A percentile compares a stretch with the other conserved stretches of the same genome.
These are phyloP conservation scores for Candida incommunis DNA, from an alignment of 805 yeast genomes.

Conservation along the genomic window DNA sequence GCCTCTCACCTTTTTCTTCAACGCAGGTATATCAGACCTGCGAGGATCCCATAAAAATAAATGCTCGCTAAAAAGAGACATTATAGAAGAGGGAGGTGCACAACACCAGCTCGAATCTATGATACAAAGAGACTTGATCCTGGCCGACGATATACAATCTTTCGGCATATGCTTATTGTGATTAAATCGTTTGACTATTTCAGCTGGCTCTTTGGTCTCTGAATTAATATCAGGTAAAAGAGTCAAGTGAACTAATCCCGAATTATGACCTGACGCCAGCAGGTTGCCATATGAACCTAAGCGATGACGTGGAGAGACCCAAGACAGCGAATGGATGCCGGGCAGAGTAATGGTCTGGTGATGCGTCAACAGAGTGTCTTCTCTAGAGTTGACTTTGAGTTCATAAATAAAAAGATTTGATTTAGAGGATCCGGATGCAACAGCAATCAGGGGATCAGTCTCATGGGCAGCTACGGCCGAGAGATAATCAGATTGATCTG, in stretches of 20 bases:
- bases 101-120: slow-evolving; percentile 32
- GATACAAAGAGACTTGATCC: slow-evolving; percentile 24
- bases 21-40: slow-evolving; percentile 43
- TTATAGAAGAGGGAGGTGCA: slow-evolving; percentile 30
- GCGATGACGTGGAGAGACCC: slow-evolving; percentile 23
- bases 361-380: slow-evolving; percentile 32
- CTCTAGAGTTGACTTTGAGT: slow-evolving; percentile 21
- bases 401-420: slow-evolving; percentile 41
- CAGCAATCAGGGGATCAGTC: slow-evolving; percentile 32
- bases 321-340: slow-evolving; percentile 31
- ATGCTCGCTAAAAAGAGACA: slow-evolving; percentile 53
- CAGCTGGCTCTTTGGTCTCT: slow-evolving; percentile 39
- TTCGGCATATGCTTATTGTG: slow-evolving; percentile 49
- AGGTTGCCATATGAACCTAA: slow-evolving; percentile 32
- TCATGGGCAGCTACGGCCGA: slow-evolving; percentile 24
- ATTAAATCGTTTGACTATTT: slow-evolving; percentile 63
- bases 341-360: slow-evolving; percentile 46
- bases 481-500: slow-evolving; percentile 21
- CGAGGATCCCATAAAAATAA: slow-evolving; percentile 66
- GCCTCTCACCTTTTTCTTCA: slow-evolving; percentile 39
- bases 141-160: slow-evolving; percentile 12
- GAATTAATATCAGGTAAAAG: slow-evolving; percentile 43
- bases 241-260: slow-evolving; percentile 62
- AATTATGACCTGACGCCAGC: slow-evolving; percentile 52
- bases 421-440: slow-evolving; percentile 35